Evolutionary conservation across 352 stramenopile species (phyloP).

Genomic region (Globisporangium echinulatum): DNA sequence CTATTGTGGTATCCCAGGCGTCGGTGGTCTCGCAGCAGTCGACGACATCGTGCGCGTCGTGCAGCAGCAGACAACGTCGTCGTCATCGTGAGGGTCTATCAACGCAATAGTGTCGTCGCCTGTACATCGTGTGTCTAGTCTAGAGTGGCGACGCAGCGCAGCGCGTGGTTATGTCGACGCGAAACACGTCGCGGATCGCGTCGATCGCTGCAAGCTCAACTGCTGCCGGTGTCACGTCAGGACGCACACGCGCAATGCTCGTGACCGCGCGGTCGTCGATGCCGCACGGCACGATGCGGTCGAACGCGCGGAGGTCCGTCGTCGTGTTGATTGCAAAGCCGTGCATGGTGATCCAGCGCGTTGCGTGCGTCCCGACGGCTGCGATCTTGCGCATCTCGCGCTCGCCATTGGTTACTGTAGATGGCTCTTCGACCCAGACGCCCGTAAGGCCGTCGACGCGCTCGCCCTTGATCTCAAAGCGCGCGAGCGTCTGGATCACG

Average conservation of each 20-base stretch:
- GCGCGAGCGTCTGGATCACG: constrained; percentile 88
- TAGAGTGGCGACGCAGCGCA: constrained; percentile 31
- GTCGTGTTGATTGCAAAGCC: constrained; percentile 96
- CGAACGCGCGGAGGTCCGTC: constrained; percentile 90
- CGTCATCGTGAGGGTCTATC: not conserved
- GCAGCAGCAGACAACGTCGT: constrained; percentile 17
- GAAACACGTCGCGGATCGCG: constrained; percentile 64
- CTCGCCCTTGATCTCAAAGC: constrained; percentile 84
- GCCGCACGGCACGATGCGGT: constrained; percentile 96
- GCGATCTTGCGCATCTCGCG: constrained; percentile 92
- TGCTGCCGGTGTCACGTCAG: constrained; percentile 38
- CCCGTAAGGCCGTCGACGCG: constrained; percentile 91
- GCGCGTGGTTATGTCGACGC: constrained; percentile 49
- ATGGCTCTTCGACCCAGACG: constrained; percentile 91
- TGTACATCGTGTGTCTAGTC: constrained; percentile 1
- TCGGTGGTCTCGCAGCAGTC: constrained; percentile 61
- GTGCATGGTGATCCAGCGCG: constrained; percentile 97
- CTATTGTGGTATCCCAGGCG: constrained; percentile 23
- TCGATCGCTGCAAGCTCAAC: constrained; percentile 66
- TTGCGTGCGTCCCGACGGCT: constrained; percentile 93
- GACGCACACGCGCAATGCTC: constrained; percentile 59
- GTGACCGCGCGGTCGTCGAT: constrained; percentile 89
- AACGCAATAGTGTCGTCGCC: not conserved
- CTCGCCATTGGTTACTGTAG: constrained; percentile 22
- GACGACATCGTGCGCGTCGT: constrained; percentile 43